These are phyloP conservation scores for Yamagishiella unicocca DNA, from an alignment of 139 green algal genomes.

Conservation along the genomic window DNA sequence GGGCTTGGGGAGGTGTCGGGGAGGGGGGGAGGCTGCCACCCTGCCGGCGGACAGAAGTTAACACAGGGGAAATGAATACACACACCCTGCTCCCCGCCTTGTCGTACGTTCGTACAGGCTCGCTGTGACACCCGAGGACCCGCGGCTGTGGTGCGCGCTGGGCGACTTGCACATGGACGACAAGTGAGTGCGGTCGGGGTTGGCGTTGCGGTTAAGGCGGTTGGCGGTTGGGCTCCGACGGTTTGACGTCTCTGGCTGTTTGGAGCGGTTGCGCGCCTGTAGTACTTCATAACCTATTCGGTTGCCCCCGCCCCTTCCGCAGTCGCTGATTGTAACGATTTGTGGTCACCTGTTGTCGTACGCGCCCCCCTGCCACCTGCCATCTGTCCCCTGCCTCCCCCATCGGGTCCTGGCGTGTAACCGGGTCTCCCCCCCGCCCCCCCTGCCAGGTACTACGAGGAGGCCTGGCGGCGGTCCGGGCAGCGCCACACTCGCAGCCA, in stretches of 20 bases:
- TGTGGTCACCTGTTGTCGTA: too few species aligned
- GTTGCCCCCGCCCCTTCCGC: too few species aligned
- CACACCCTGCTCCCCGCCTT: not conserved
- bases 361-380: too few species aligned
- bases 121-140: slow-evolving; percentile 79
- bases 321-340: too few species aligned
- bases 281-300: too few species aligned
- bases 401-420: too few species aligned
- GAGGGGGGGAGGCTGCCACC: not conserved
- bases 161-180: slow-evolving; percentile 89
- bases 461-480: slow-evolving; percentile 84
- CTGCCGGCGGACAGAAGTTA: not conserved
- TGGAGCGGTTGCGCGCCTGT: too few species aligned
- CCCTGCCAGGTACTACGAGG: slow-evolving; percentile 70
- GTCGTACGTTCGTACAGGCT: not conserved
- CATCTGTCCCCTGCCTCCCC: too few species aligned
- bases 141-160: slow-evolving; percentile 89
- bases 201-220: not conserved
- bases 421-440: slow-evolving; percentile 50
- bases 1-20: not conserved
- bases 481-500: slow-evolving; percentile 78
- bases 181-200: not conserved
- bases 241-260: too few species aligned
- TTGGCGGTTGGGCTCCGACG: too few species aligned
- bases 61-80: not conserved